Base-by-base conservation (phyloP, 768 basidiomycete species). In the Pisolithus tinctorius region DNA sequence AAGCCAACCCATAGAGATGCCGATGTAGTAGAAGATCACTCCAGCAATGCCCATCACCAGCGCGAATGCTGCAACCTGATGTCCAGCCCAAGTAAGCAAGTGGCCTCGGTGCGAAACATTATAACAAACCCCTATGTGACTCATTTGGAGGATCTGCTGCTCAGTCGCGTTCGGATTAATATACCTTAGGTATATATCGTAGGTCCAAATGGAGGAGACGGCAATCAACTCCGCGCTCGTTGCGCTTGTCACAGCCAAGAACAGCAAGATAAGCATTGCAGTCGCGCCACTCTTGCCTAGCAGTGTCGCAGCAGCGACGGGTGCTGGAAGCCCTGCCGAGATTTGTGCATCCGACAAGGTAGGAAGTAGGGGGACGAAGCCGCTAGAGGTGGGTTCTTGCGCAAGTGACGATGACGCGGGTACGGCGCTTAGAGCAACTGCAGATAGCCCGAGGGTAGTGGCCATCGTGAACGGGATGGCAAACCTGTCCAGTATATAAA, bases 1-100 rank as follows among this genome's bases (percentile, higher is more conserved):
- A 50, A 94, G 82, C 89, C 91, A 94, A 20, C 92, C 92, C 86
- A 94, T 86, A 25, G 86, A 89, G 26, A 94, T 83, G 6, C 92
- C 92, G 56, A 93, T 91, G 64, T 87, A 93, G 69, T 74, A 90
- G 74, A 95, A 95, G 47, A 91, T 85, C 29, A 87, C 66, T 0
- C 91, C 91, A 0, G 86, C 83, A n/a, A 92, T 58, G 20, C 83
- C 91, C 78, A 91, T 92, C 34, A 88, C 74, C 38, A 92, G 58
- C 0, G 86, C 88, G 60, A 86, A 90, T 26, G 79, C 64, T 0
- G 71, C 79, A 30, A 91, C 83, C 82, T 86, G 51, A 2, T 26
- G 36, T 31, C 6, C 40, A 16, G 49, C 27, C 41, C 8, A 45
- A 34, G 16, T 52, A 16, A 30, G 31, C 27, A 17, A 9, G 4